Conservation (phyloP, 345 rosid species). For the Angophora floribunda region DNA sequence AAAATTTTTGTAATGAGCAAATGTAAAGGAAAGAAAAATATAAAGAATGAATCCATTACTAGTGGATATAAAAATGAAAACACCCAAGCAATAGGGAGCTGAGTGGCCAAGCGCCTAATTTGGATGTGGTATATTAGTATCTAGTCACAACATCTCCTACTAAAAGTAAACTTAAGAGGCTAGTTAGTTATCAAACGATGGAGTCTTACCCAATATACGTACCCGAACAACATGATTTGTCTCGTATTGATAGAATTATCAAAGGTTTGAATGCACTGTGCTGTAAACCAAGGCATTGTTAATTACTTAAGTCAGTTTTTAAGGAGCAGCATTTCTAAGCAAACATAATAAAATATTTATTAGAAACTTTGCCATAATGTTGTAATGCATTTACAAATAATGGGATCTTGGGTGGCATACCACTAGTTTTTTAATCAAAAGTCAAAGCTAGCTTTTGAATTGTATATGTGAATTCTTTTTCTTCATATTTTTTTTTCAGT, state of each 20-base stretch:
- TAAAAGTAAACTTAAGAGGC: neutral
- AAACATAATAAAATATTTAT: neutral
- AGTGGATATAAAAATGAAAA: neutral
- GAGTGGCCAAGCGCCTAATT: neutral
- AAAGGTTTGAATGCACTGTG: neutral
- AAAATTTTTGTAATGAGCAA: neutral
- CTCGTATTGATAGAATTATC: fast-evolving
- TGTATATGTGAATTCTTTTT: too few relatives aligned
- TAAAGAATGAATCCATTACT: neutral
- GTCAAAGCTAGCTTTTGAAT: neutral
- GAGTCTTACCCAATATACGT: neutral
- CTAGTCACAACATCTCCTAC: neutral
- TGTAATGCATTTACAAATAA: neutral
- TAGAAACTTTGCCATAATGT: neutral
- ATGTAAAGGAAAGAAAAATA: neutral
- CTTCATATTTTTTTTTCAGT: too few relatives aligned
- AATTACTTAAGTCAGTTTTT: too few relatives aligned
- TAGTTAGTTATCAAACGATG: neutral
- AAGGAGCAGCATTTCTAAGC: neutral
- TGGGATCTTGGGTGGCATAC: too few relatives aligned
- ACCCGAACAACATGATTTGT: fast-evolving
- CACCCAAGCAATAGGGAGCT: neutral
- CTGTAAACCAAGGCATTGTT: too few relatives aligned
- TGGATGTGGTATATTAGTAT: neutral
- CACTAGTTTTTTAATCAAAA: too few relatives aligned